Conservation (phyloP, 352 stramenopile species). For the Thalassiosira exigua region DNA sequence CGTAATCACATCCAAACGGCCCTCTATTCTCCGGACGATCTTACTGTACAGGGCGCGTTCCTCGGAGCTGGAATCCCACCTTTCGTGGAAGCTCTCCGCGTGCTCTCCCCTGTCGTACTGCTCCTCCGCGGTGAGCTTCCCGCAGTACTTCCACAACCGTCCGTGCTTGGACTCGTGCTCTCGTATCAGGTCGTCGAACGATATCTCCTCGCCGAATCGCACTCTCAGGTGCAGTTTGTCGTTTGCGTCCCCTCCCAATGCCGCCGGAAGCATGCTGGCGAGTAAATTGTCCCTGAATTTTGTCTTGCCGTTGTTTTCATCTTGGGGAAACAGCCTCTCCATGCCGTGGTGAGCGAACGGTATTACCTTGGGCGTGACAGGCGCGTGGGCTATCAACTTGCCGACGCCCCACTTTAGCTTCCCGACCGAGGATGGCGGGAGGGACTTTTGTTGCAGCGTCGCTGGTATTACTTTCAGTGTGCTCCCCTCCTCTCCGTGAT, state of each 20-base stretch:
- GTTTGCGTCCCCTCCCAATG: slow-evolving; percentile 25
- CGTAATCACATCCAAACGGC: slow-evolving; percentile 45
- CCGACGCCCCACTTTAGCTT: slow-evolving; percentile 70
- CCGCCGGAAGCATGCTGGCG: slow-evolving; percentile 13
- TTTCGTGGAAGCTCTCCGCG: not conserved
- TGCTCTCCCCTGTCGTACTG: too few species aligned
- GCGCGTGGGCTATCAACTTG: slow-evolving; percentile 66
- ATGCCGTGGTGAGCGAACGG: slow-evolving; percentile 66
- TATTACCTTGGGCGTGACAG: slow-evolving; percentile 50
- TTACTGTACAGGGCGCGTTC: slow-evolving; percentile 63
- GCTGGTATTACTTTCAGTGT: slow-evolving; percentile 32
- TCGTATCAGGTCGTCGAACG: slow-evolving; percentile 65
- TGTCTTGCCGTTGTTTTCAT: slow-evolving; percentile 51
- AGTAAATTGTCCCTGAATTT: slow-evolving; percentile 44
- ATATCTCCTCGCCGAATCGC: slow-evolving; percentile 55
- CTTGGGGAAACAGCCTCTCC: slow-evolving; percentile 61
- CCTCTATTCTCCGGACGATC: slow-evolving; percentile 60
- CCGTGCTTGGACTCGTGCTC: slow-evolving; percentile 62
- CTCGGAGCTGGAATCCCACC: slow-evolving; percentile 44
- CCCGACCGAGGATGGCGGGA: slow-evolving; percentile 27
- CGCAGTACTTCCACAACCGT: slow-evolving; percentile 64
- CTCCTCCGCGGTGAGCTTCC: slow-evolving; percentile 10
- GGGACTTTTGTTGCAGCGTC: slow-evolving; percentile 24
- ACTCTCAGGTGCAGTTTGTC: slow-evolving; percentile 43
- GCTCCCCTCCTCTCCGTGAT: not conserved